phyloP scores from a whole-genome alignment of 106 monocot genomes.

The Agapanthus africanus region DNA sequence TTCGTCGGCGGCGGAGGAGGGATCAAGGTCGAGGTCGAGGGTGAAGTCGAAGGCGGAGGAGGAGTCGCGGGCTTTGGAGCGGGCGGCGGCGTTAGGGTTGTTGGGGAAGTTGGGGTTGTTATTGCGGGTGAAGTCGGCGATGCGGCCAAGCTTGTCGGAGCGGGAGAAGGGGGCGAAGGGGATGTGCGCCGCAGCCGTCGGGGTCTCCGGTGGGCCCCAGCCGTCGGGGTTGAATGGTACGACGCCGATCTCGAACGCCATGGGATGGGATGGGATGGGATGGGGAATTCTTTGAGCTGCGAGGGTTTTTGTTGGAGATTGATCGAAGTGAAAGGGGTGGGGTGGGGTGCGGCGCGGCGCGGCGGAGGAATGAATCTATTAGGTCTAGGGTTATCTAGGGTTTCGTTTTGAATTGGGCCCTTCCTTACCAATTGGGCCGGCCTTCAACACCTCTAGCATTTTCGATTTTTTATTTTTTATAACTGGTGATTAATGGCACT shows the following conservation, averaged over 20 bases:
- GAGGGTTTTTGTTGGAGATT: too few species aligned
- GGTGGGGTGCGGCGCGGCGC: too few species aligned
- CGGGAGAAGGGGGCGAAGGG: conserved; percentile 98
- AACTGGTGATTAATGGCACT: too few species aligned
- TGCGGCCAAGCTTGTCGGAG: conserved; percentile 90
- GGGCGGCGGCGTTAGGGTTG: conserved; percentile 7
- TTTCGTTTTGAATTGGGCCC: too few species aligned
- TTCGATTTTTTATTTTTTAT: too few species aligned
- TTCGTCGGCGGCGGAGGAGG: conserved; percentile 34
- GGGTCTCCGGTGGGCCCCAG: conserved; percentile 81
- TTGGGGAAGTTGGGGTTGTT: conserved; percentile 5
- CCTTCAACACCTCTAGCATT: too few species aligned
- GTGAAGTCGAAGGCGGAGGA: conserved; percentile 12
- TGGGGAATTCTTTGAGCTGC: too few species aligned
- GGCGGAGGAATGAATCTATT: too few species aligned
- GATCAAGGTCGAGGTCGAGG: conserved; percentile 57
- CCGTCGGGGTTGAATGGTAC: conserved; percentile 93
- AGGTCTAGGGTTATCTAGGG: too few species aligned
- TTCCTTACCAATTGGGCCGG: too few species aligned
- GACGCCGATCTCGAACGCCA: conserved; percentile 79
- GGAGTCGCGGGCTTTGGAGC: conserved; percentile 2
- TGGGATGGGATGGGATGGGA: too few species aligned
- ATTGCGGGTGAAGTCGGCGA: conserved; percentile 94
- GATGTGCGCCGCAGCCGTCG: conserved; percentile 37
- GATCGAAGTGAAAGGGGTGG: too few species aligned